Evolutionary conservation across 495 filamentous ascomycete genomes (phyloP), one percentile per base, ranked within the genome.

Genomic region (Podospora comata): DNA sequence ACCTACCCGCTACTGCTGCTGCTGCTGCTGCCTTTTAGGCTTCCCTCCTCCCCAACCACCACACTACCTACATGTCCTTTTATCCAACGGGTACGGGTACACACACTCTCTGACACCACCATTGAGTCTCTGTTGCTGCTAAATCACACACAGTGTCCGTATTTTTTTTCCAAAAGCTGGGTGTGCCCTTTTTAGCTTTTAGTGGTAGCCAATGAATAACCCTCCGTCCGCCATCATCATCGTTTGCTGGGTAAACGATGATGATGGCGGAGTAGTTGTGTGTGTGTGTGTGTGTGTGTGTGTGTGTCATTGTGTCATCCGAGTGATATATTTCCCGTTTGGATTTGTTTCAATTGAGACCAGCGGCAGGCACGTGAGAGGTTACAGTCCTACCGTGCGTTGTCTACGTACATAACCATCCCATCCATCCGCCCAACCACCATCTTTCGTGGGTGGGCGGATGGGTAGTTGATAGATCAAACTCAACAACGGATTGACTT

Each of bases 11-110:
- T 23, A 56, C 19, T 56, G 19, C 16, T 56, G 19, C 16, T 56
- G 53, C 15, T 56, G 19, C 19, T 58, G n/a, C n/a, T 20, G 55
- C 55, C n/a, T 58, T 58, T 58, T 58, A 58, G 55, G 55, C 55
- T 58, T 58, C n/a, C 13, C 11, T 32, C 30, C 30, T 32, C 30
- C 30, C 30, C 30, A 32, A 32, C 30, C 30, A 32, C 30, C 30
- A 32, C 23, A 23, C 23, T 23, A 32, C 20, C 9, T 16, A 13
- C 9, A 48, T 48, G 13, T 18, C 15, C 39, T 48, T 23, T 23
- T 13, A 13, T 48, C 39, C 9, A 48, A 32, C 4, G 1, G 30
- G 23, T 23, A 48, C 39, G 39, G 39, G 13, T 48, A 48, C 6
- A 48, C 39, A 48, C 39, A 9, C 39, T 32, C 7, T 23, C 7